Conservation (phyloP, 1,284 basidiomycete genomes). For the Amylostereum chailletii region DNA sequence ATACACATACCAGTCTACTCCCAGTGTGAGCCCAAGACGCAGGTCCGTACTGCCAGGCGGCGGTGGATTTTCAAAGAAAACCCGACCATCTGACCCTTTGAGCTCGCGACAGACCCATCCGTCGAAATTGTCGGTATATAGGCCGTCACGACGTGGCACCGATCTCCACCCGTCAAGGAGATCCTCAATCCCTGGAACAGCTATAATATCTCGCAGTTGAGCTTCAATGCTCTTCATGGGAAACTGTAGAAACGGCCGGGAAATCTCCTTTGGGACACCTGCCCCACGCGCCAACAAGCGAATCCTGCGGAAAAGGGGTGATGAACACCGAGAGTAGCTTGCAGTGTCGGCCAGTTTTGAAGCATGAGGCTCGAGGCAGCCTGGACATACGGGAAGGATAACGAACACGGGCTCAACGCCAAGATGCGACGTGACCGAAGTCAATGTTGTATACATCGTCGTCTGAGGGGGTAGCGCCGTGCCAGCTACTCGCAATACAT, state of each 20-base stretch:
- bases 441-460: background rate
- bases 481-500: background rate
- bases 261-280: background rate
- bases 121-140: constrained; percentile 18
- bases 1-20: background rate
- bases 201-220: constrained; percentile 9
- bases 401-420: constrained; percentile 4
- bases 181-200: constrained; percentile 14
- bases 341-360: background rate
- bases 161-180: constrained; percentile 13
- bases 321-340: background rate
- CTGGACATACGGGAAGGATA: constrained; percentile 8
- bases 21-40: constrained; percentile 16
- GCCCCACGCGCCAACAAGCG: background rate
- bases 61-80: constrained; percentile 14
- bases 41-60: constrained; percentile 11
- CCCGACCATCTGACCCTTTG: constrained; percentile 11
- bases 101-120: constrained; percentile 13
- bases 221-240: constrained; percentile 8
- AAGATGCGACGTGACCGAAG: constrained; percentile 2
- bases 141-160: constrained; percentile 5
- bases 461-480: background rate
- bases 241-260: constrained; percentile 9
- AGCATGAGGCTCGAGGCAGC: constrained; percentile 9
- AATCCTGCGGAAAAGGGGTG: background rate